Conservation (phyloP, 2,329 filamentous ascomycete genomes). For the Fusarium neocosmosporiellum region DNA sequence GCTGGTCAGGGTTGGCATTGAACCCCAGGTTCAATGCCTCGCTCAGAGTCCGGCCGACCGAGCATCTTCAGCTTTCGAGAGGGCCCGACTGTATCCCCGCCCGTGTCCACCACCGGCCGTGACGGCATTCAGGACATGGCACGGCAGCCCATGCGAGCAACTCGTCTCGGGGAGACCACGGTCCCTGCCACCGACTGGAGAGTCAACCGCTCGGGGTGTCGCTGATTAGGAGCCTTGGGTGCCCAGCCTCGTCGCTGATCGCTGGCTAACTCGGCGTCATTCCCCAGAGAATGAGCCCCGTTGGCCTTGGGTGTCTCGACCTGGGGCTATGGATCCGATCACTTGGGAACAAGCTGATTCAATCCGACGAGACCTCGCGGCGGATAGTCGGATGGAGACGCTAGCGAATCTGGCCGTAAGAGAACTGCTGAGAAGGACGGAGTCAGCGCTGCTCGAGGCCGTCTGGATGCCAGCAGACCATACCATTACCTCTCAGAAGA, state of each 20-base stretch:
- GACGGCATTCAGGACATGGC: conserved; percentile 2
- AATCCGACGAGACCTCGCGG: conserved; percentile 12
- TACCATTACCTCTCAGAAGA: conserved; percentile 18
- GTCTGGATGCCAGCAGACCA: conserved; percentile 23
- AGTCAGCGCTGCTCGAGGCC: conserved; percentile 1
- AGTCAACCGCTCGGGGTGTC: conserved; percentile 3
- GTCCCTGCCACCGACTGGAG: conserved; percentile 17
- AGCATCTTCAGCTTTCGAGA: conserved; percentile 13
- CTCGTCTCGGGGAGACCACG: conserved; percentile 28
- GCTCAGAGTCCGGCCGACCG: conserved; percentile 3
- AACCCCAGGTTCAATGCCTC: conserved; percentile 22
- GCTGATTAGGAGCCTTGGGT: conserved; percentile 8
- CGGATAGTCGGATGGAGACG: conserved; percentile 13
- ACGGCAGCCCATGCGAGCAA: conserved; percentile 10
- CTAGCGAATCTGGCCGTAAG: conserved; percentile 22
- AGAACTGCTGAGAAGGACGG: conserved; percentile 10
- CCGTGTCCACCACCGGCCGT: conserved; percentile 1
- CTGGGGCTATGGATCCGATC: conserved; percentile 32
- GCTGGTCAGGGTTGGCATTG: conserved; percentile 15
- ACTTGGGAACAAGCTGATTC: conserved; percentile 18
- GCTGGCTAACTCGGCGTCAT: conserved; percentile 25
- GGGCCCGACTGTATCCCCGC: conserved; percentile 2
- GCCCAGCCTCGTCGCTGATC: conserved; percentile 29
- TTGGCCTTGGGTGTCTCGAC: conserved; percentile 34
- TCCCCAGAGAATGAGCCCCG: conserved; percentile 30